Base-by-base conservation (phyloP, 2,329 filamentous ascomycete genomes). In the Mycogone perniciosa region DNA sequence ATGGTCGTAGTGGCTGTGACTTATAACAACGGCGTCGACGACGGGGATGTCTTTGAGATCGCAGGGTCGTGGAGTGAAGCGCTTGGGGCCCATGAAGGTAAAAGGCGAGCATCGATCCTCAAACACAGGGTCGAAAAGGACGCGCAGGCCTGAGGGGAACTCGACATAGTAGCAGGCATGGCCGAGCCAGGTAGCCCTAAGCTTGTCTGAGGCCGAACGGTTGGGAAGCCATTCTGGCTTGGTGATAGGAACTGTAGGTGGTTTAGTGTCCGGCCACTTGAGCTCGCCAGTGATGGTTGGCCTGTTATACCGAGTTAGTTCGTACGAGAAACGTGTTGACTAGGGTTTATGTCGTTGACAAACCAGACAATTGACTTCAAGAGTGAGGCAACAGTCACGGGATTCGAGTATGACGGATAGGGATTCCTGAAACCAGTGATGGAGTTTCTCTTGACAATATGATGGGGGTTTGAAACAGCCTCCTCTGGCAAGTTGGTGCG, bases 91-190 rank as follows among this genome's bases (percentile, higher is more conserved):
- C 50, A 87, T 62, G 57, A 82, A 83, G 35, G 75, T 76, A 58
- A 92, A 75, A 0, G 92, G 92, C 31, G 85, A 84, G 71, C 92
- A 96, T 60, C 89, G 83, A 56, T 89, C 82, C 65, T 92, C 89
- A 58, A 96, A 95, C 33, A 96, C 91, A 1, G 92, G 92, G 63
- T 96, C 92, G 66, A 96, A 96, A 4, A 97, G 80, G 4, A 95
- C 89, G 49, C 92, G 84, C 48, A 97, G 75, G 1, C 92, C 92
- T 10, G 80, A 79, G 2, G 90, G 89, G 61, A 91, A 96, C 67
- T 96, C 92, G 59, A 95, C 82, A 62, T 89, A 91, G 72, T 90
- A 96, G 72, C 90, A 96, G 4, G 92, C 91, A 67, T 97, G 92
- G 34, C 92, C 92, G 2, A 97, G 82, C 92, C 92, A 96, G 38